phyloP scores from a whole-genome alignment of 202 grass and related monocot genomes.

The Panicum virgatum region DNA sequence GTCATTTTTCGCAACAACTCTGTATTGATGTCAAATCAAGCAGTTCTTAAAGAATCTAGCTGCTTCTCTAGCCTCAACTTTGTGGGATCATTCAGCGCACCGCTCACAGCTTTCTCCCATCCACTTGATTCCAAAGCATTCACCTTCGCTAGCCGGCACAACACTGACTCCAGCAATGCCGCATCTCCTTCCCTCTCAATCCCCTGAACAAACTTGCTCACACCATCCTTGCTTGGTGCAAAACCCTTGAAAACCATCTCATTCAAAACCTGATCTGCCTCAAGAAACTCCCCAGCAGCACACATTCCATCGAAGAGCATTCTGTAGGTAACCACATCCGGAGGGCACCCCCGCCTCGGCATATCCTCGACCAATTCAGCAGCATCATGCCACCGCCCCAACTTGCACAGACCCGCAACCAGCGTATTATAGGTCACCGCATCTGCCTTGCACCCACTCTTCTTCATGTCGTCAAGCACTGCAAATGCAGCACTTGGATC shows the following conservation, averaged over 20 bases:
- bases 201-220: constrained; percentile 50
- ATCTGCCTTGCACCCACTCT: constrained; percentile 53
- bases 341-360: constrained; percentile 65
- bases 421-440: constrained; percentile 69
- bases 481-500: constrained; percentile 55
- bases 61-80: constrained; percentile 29
- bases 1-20: background rate
- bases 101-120: constrained; percentile 55
- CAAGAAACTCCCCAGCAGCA: constrained; percentile 47
- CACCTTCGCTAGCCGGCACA: constrained; percentile 48
- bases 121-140: constrained; percentile 44
- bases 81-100: constrained; percentile 32
- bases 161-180: constrained; percentile 33
- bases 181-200: constrained; percentile 42
- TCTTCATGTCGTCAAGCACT: constrained; percentile 63
- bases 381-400: constrained; percentile 50
- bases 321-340: constrained; percentile 67
- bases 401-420: constrained; percentile 56
- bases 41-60: constrained; percentile 37
- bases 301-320: constrained; percentile 68
- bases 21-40: constrained; percentile 21
- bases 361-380: constrained; percentile 77
- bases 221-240: constrained; percentile 45
- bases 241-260: constrained; percentile 80
- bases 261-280: constrained; percentile 55